These are phyloP conservation scores for Escallonia rubra DNA, from an alignment of 129 eudicot genomes.

Conservation along the genomic window DNA sequence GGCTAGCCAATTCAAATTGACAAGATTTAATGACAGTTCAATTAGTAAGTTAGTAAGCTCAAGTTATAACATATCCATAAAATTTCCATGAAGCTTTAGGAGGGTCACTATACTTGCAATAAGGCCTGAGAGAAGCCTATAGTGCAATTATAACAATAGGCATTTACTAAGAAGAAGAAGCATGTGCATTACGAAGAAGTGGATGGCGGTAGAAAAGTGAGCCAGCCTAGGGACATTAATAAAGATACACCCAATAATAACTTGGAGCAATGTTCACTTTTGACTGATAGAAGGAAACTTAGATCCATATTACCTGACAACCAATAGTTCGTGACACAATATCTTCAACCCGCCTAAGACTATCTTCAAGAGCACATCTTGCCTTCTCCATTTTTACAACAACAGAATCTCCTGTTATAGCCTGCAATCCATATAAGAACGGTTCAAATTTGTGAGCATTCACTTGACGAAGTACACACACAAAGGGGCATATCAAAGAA, in stretches of 20 bases:
- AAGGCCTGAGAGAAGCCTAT: neutral
- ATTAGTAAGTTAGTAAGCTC: too few species aligned
- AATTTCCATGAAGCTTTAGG: neutral
- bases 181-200: too few species aligned
- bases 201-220: too few species aligned
- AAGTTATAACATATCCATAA: too few species aligned
- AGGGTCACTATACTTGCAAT: neutral
- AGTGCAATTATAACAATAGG: neutral
- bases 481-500: neutral
- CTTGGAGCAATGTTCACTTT: too few species aligned
- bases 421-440: conserved; percentile 38
- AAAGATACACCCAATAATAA: too few species aligned
- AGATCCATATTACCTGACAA: conserved; percentile 62
- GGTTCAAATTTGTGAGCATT: neutral
- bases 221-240: too few species aligned
- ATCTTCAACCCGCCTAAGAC: conserved; percentile 86
- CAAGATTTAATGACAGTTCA: too few species aligned
- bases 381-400: conserved; percentile 87
- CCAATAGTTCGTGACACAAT: conserved; percentile 90
- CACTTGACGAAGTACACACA: conserved; percentile 2
- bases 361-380: conserved; percentile 73
- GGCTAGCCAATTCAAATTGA: too few species aligned
- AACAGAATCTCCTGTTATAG: conserved; percentile 92
- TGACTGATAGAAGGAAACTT: neutral
- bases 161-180: too few species aligned